Percentiles rank a stretch among this genome's conserved stretches.
Conservation (phyloP, 2,329 filamentous ascomycete genomes). For the Sordariomycetes sp. region DNA sequence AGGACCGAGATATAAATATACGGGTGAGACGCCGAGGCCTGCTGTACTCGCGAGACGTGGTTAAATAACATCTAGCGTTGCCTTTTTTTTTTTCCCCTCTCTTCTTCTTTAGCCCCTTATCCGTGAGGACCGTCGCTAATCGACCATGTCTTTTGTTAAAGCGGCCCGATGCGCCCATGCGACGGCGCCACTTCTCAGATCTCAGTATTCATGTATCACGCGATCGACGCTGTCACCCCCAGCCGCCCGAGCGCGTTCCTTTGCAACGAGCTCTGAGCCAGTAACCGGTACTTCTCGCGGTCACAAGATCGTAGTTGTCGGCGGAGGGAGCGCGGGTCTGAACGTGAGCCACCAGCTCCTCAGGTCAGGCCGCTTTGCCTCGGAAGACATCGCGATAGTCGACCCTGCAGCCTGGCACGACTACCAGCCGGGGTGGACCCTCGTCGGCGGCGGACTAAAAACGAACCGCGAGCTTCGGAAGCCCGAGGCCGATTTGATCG, state of each 20-base stretch:
- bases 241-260: background rate
- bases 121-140: background rate
- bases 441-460: slow-evolving; percentile 54
- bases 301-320: slow-evolving; percentile 48
- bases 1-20: background rate
- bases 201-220: background rate
- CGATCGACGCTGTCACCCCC: background rate
- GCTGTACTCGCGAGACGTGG: background rate
- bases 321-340: slow-evolving; percentile 53
- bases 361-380: slow-evolving; percentile 37
- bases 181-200: background rate
- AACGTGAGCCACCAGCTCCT: slow-evolving; percentile 56
- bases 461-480: slow-evolving; percentile 42
- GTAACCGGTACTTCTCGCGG: slow-evolving; percentile 23
- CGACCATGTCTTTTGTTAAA: background rate
- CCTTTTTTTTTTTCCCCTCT: background rate
- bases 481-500: slow-evolving; percentile 35
- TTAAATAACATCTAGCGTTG: background rate
- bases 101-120: background rate
- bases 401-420: slow-evolving; percentile 51
- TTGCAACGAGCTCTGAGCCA: background rate
- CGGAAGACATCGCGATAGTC: slow-evolving; percentile 49
- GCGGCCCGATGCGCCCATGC: background rate
- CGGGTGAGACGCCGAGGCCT: background rate
- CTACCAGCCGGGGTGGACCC: slow-evolving; percentile 58